phyloP scores from a whole-genome alignment of 768 basidiomycete species.

The Neoboletus magnificus region DNA sequence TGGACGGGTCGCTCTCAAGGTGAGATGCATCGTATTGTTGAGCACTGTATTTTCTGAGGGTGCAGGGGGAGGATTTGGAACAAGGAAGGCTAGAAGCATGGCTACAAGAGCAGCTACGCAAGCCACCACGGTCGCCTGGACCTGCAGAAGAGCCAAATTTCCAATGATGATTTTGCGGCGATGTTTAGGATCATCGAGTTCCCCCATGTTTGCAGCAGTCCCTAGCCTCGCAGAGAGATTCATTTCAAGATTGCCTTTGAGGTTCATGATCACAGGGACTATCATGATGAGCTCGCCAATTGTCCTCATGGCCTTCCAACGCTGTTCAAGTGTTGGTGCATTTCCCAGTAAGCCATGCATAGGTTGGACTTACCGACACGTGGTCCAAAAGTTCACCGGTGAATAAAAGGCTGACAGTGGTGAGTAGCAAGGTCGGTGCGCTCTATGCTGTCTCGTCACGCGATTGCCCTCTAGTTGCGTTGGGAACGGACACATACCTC shows the following conservation, averaged over 20 bases:
- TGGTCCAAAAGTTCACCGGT: conserved; percentile 88
- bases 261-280: conserved; percentile 88
- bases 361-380: conserved; percentile 63
- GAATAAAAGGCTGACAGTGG: conserved; percentile 79
- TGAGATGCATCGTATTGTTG: conserved; percentile 13
- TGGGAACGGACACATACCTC: conserved; percentile 49
- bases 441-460: conserved; percentile 47
- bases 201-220: conserved; percentile 91
- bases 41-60: conserved; percentile 3
- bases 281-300: conserved; percentile 97
- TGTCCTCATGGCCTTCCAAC: conserved; percentile 84
- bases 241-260: conserved; percentile 99
- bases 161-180: conserved; percentile 71
- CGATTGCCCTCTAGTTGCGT: neutral
- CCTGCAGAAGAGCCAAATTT: conserved; percentile 83
- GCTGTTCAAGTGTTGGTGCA: conserved; percentile 41
- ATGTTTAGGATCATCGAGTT: conserved; percentile 68
- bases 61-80: conserved; percentile 38
- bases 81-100: conserved; percentile 64
- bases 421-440: conserved; percentile 81
- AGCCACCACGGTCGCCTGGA: conserved; percentile 89
- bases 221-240: conserved; percentile 94
- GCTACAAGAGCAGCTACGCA: conserved; percentile 79
- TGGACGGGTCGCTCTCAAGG: conserved; percentile 20
- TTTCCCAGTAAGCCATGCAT: conserved; percentile 3